A percentile compares a stretch with the other conserved stretches of the same genome.
phyloP scores from a whole-genome alignment of 148 eudicot species.

The Polygonum aviculare region DNA sequence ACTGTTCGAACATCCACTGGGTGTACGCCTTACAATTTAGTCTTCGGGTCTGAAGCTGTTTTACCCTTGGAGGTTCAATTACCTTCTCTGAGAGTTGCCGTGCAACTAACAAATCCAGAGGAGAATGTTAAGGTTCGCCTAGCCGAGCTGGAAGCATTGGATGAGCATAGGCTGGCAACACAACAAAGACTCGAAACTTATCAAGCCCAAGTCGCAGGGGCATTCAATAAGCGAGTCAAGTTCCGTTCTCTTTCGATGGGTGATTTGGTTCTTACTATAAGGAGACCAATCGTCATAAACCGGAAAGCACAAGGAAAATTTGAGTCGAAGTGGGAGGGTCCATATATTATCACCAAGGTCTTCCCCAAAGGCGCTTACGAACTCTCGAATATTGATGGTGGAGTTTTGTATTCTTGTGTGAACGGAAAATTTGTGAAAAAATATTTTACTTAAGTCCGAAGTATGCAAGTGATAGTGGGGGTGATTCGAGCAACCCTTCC shows the following conservation, averaged over 20 bases:
- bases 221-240: neutral
- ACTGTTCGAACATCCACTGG: neutral
- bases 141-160: neutral
- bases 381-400: neutral
- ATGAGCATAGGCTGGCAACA: neutral
- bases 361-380: neutral
- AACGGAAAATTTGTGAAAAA: too few species aligned
- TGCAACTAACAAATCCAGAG: neutral
- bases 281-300: neutral
- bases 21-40: neutral
- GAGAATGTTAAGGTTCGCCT: neutral
- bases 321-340: neutral
- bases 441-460: too few species aligned
- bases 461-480: too few species aligned
- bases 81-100: neutral
- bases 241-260: neutral
- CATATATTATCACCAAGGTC: neutral
- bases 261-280: too few species aligned
- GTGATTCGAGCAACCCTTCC: too few species aligned
- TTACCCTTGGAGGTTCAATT: neutral
- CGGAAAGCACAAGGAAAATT: neutral
- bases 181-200: neutral
- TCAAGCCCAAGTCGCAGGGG: neutral
- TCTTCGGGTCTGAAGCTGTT: neutral
- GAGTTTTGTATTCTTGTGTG: neutral